Base-by-base conservation (phyloP, 2,329 filamentous ascomycete species). In the Hypoxylon sp. region DNA sequence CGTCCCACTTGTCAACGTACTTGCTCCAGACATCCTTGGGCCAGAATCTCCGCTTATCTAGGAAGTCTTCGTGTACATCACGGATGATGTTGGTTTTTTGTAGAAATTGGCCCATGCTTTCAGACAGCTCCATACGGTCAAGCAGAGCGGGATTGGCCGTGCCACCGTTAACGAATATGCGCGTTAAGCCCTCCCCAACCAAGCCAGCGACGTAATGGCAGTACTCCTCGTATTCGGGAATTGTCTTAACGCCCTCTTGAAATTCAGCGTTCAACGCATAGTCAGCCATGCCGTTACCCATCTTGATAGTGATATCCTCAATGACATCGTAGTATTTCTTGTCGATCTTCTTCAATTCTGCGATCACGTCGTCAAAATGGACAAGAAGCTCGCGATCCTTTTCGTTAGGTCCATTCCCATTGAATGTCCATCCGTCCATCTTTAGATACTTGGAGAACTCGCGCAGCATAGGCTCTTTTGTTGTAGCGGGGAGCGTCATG, bases 61-160 rank as follows among this genome's bases (percentile, higher is more conserved):
- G 88, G 74, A 91, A 91, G 78, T 99, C 96, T 80, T 99, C 96
- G 75, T 91, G 90, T 71, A 98, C 88, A 79, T 99, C 96, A 78
- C 96, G 93, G 78, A 98, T 98, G 80, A 99, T 98, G 85, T 99
- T 99, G 72, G 94, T 97, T 85, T 99, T 97, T 79, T 99, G 96
- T 69, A 99, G 85, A 82, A 99, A 97, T 74, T 97, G 92, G 25
- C 94, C 96, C 96, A 99, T 99, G 49, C 94, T 95, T 82, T 97
- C 95, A 74, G 94, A 93, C 55, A 99, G 88, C 68, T 93, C 85
- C 35, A 92, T 90, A 57, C 93, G 89, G 70, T 95, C 88, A 58
- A 95, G 84, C 57, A 99, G 87, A 63, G 90, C 92, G 2, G 93
- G 91, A 80, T 98, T 98, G 68, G 94, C 96, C 64, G 97, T 91